phyloP scores from a whole-genome alignment of 2,329 filamentous ascomycete genomes.

The Paramyrothecium sp. region DNA sequence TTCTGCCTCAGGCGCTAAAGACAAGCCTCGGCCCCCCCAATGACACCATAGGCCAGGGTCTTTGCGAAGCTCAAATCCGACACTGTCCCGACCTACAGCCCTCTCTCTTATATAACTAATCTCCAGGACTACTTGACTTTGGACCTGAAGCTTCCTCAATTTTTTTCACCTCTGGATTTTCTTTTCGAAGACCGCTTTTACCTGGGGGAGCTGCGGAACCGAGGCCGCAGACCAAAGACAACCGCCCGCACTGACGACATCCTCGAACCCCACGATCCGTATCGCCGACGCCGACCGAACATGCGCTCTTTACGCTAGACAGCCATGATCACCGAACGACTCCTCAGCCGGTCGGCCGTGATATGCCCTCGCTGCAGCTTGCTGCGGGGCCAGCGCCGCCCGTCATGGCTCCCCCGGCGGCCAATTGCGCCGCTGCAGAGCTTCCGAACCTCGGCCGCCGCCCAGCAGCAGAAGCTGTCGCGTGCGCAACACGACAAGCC shows the following conservation, averaged over 20 bases:
- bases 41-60: slow-evolving; percentile 1
- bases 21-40: not conserved
- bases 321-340: slow-evolving; percentile 34
- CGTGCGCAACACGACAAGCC: slow-evolving; percentile 9
- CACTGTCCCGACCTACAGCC: not conserved
- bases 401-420: slow-evolving; percentile 24
- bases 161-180: too few relatives aligned
- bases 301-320: slow-evolving; percentile 9
- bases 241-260: not conserved
- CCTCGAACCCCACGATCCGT: not conserved
- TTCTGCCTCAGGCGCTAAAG: slow-evolving; percentile 1
- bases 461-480: not conserved
- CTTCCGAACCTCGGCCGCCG: slow-evolving; percentile 28
- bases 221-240: too few relatives aligned
- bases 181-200: too few relatives aligned
- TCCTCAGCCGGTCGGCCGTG: slow-evolving; percentile 29
- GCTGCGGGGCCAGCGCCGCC: slow-evolving; percentile 18
- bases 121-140: not conserved
- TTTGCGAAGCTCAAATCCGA: not conserved
- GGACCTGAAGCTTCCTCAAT: not conserved
- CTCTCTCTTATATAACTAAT: not conserved
- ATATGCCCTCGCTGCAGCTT: slow-evolving; percentile 28
- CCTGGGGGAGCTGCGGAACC: too few relatives aligned
- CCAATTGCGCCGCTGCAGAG: slow-evolving; percentile 21
- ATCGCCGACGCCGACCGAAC: not conserved